A percentile compares a stretch with the other conserved stretches of the same genome.
These are phyloP conservation scores for Pleurotus sapidus DNA, from an alignment of 768 basidiomycete species.

Conservation along the genomic window DNA sequence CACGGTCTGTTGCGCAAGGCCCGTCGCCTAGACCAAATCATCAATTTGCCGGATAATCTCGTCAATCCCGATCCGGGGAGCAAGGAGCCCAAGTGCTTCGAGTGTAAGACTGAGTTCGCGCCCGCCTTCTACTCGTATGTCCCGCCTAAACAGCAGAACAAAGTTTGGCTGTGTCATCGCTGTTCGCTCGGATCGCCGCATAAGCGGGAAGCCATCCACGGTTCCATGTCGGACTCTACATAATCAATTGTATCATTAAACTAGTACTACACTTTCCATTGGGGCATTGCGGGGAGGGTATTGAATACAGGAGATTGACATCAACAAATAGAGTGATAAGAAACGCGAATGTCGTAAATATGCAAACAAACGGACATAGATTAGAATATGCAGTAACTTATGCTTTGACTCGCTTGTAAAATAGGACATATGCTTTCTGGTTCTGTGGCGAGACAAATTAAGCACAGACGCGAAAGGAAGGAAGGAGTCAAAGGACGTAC, in stretches of 20 bases:
- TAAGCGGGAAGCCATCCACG: too few relatives aligned
- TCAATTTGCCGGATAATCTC: conserved; percentile 40
- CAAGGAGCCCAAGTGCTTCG: conserved; percentile 48
- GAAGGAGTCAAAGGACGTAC: conserved; percentile 41
- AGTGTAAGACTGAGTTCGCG: conserved; percentile 68
- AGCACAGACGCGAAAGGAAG: not conserved
- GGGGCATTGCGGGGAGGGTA: conserved; percentile 9
- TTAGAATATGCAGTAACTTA: conserved; percentile 36
- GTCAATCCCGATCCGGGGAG: conserved; percentile 13
- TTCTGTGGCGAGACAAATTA: conserved; percentile 25
- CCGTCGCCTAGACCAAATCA: conserved; percentile 71
- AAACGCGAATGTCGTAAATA: conserved; percentile 2
- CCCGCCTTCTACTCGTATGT: conserved; percentile 63
- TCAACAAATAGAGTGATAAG: not conserved
- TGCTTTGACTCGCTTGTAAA: conserved; percentile 65
- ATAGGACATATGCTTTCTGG: conserved; percentile 76
- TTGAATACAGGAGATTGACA: conserved; percentile 6
- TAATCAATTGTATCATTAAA: not conserved
- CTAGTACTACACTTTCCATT: conserved; percentile 8
- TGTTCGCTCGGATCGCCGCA: not conserved
- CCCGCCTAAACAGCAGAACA: conserved; percentile 12
- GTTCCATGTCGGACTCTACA: not conserved
- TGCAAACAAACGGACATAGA: conserved; percentile 14
- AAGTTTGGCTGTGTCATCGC: conserved; percentile 2
- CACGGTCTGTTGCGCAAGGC: conserved; percentile 91